Evolutionary conservation across 331 rosid genomes (phyloP).

Genomic region (Arachis monticola): DNA sequence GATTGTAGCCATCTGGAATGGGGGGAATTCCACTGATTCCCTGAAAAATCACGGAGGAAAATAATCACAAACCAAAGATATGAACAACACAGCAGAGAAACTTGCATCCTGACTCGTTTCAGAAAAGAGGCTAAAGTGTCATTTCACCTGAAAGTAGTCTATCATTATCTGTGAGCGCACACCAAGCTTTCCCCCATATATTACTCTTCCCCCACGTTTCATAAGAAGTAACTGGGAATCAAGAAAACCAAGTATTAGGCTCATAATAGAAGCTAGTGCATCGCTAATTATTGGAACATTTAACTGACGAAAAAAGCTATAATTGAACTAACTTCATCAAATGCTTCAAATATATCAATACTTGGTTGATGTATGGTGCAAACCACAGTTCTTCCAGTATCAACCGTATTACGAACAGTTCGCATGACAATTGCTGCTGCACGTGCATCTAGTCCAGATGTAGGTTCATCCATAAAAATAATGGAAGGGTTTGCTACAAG

Average conservation of each 20-base stretch:
- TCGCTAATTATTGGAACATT: slow-evolving; percentile 19
- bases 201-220: slow-evolving; percentile 87
- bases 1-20: slow-evolving; percentile 74
- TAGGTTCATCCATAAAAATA: slow-evolving; percentile 97
- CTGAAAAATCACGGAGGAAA: slow-evolving; percentile 47
- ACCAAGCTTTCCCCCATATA: slow-evolving; percentile 88
- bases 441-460: slow-evolving; percentile 95
- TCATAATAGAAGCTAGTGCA: slow-evolving; percentile 18
- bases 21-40: slow-evolving; percentile 57
- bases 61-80: slow-evolving; percentile 24
- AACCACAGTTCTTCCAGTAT: slow-evolving; percentile 56
- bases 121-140: slow-evolving; percentile 6
- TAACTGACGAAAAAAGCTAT: slow-evolving; percentile 40
- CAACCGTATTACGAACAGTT: slow-evolving; percentile 70
- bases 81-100: slow-evolving; percentile 22
- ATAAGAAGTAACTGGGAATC: slow-evolving; percentile 75
- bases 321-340: slow-evolving; percentile 65
- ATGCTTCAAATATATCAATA: slow-evolving; percentile 89
- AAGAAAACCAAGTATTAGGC: slow-evolving; percentile 37
- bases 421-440: slow-evolving; percentile 98
- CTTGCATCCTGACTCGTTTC: slow-evolving; percentile 6
- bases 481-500: slow-evolving; percentile 98
- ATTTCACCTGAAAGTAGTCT: slow-evolving; percentile 71
- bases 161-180: slow-evolving; percentile 67
- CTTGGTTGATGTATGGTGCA: slow-evolving; percentile 95